phyloP scores from a whole-genome alignment of 495 filamentous ascomycete genomes.

The Tuber calosporum region DNA sequence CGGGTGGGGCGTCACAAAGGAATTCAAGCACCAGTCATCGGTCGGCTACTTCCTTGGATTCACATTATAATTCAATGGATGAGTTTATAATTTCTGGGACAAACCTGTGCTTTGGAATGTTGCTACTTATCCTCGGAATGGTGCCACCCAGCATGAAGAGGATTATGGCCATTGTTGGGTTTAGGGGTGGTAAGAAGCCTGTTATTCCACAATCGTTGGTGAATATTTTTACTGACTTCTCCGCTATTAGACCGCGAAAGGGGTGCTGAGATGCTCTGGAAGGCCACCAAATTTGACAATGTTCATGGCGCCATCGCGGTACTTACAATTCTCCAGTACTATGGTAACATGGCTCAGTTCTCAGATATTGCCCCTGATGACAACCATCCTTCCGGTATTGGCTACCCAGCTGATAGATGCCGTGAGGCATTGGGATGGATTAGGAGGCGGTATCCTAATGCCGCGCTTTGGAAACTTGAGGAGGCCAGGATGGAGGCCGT shows the following conservation, averaged over 20 bases:
- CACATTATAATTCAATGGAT: slow-evolving; percentile 46
- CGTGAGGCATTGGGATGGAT: slow-evolving; percentile 62
- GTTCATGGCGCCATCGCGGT: slow-evolving; percentile 87
- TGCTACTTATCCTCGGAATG: slow-evolving; percentile 79
- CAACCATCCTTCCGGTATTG: slow-evolving; percentile 51
- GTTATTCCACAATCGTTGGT: background rate
- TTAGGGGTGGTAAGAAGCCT: slow-evolving; percentile 53
- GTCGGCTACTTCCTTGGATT: background rate
- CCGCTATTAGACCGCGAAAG: slow-evolving; percentile 59
- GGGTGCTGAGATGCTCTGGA: slow-evolving; percentile 83
- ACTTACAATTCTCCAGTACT: slow-evolving; percentile 71
- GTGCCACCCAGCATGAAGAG: slow-evolving; percentile 81
- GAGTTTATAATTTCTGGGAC: slow-evolving; percentile 80
- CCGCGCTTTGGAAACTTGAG: slow-evolving; percentile 80
- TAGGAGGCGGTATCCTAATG: slow-evolving; percentile 70
- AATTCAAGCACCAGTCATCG: background rate
- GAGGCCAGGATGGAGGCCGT: slow-evolving; percentile 72
- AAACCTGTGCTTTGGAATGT: slow-evolving; percentile 79
- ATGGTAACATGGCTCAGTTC: slow-evolving; percentile 76
- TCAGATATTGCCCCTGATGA: slow-evolving; percentile 74
- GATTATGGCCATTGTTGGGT: slow-evolving; percentile 81
- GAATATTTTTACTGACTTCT: background rate
- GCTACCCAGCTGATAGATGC: slow-evolving; percentile 67
- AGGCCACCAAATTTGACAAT: slow-evolving; percentile 76
- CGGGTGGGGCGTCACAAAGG: background rate